Conservation (phyloP, 352 stramenopile genomes). For the Phytophthora colocasiae region DNA sequence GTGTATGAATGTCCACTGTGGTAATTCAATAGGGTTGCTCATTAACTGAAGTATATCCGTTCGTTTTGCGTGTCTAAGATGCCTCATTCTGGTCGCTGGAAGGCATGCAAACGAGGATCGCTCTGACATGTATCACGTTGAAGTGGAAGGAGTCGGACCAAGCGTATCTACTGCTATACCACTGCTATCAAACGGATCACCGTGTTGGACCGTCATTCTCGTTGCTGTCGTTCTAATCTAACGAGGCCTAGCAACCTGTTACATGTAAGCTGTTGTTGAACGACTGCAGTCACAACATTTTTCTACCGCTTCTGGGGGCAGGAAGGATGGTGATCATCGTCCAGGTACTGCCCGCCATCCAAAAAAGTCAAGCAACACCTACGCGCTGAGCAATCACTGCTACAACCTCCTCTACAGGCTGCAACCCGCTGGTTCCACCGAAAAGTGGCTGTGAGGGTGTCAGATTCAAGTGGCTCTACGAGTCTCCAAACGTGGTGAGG, state of each 20-base stretch:
- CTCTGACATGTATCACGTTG: conserved; percentile 10
- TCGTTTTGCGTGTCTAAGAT: not conserved
- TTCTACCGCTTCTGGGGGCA: conserved; percentile 9
- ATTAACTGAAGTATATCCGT: not conserved
- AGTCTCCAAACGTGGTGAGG: not conserved
- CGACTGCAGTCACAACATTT: conserved; percentile 1
- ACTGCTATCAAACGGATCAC: too few species aligned
- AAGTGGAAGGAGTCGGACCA: conserved; percentile 22
- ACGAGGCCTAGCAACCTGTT: too few species aligned
- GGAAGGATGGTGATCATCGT: conserved; percentile 22
- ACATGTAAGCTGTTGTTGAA: too few species aligned
- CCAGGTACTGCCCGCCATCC: conserved; percentile 13
- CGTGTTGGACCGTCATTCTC: too few species aligned
- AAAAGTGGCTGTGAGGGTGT: conserved; percentile 7
- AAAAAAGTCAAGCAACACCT: not conserved
- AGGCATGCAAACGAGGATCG: conserved; percentile 2
- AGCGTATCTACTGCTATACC: not conserved
- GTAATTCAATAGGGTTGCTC: conserved; percentile 9
- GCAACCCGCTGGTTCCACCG: conserved; percentile 15
- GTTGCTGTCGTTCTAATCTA: too few species aligned
- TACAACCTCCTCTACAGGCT: conserved; percentile 4
- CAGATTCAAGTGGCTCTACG: not conserved
- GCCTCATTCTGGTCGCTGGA: not conserved
- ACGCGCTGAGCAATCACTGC: conserved; percentile 2
- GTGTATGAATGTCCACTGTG: too few species aligned